phyloP scores from a whole-genome alignment of 495 filamentous ascomycete species.

The Xylaria intraflava region DNA sequence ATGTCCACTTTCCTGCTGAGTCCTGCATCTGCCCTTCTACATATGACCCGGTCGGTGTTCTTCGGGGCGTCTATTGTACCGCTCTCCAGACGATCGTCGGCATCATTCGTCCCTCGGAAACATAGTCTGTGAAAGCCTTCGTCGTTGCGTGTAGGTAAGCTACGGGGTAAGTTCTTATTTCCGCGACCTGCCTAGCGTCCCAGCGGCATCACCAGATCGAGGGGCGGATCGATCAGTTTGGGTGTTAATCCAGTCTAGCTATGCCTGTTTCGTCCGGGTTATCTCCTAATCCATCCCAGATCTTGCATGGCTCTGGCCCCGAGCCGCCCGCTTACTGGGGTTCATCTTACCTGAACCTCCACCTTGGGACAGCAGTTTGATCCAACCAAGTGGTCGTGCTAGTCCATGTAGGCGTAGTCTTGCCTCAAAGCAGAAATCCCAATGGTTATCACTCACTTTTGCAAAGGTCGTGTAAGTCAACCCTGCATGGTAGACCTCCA shows the following conservation, averaged over 20 bases:
- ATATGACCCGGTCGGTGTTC: not conserved
- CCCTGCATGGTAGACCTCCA: not conserved
- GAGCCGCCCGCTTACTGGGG: slow-evolving; percentile 12
- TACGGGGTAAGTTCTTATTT: too few species aligned
- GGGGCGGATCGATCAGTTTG: slow-evolving; percentile 1
- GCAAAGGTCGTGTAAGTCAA: not conserved
- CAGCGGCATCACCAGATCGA: slow-evolving; percentile 9
- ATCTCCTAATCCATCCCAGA: slow-evolving; percentile 4
- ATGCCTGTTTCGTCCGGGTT: not conserved
- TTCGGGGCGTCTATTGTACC: not conserved
- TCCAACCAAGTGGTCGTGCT: not conserved
- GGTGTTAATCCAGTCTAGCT: not conserved
- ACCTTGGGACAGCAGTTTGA: slow-evolving; percentile 5
- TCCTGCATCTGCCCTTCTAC: not conserved
- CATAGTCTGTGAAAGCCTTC: too few species aligned
- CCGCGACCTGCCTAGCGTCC: not conserved
- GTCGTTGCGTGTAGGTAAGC: too few species aligned
- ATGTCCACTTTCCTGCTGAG: too few species aligned
- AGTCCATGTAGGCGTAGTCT: not conserved
- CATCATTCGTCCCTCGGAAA: too few species aligned
- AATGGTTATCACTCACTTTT: too few species aligned
- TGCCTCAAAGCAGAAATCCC: too few species aligned
- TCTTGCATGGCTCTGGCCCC: slow-evolving; percentile 9
- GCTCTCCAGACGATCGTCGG: not conserved
- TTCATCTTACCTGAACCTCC: slow-evolving; percentile 3